Evolutionary conservation across 169 alveolate genomes (phyloP), one percentile per base, ranked within the genome.

Genomic region (Cryptosporidium meleagridis): DNA sequence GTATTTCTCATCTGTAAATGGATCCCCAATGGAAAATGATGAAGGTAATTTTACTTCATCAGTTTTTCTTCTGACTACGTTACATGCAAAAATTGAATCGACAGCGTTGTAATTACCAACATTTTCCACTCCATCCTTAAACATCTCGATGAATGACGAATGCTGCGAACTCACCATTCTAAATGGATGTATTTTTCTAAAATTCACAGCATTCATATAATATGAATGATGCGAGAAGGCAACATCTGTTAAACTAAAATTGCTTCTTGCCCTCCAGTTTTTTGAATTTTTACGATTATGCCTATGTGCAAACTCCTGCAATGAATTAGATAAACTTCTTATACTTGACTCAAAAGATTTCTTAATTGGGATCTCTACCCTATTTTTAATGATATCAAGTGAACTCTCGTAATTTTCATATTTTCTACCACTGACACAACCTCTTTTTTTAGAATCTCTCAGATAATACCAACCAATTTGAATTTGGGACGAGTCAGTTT

Each of bases 1-100:
- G 29, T 44, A 80, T n/a, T 80, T 41, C 0, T 65, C 48, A 9
- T 92, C 92, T 9, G 71, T 80, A 85, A 92, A 94, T 8, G 97
- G 92, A 70, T 94, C 97, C 2, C 97, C 97, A 94, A 94, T 91
- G 29, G 94, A 91, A 91, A 93, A 93, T 12, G 89, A 85, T 21
- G 67, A 85, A 21, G 96, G 95, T 7, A 94, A 80, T 10, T 91
- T 80, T 29, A 65, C 12, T 23, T 65, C 75, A 44, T 41, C 4
- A 29, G 62, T 80, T 65, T 41, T 29, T 7, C 33, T 35, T 7
- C 75, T 55, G 44, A 14, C 21, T 29, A 80, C 48, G 16, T 59
- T 45, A 14, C 89, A 80, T 61, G 89, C 89, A 80, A 80, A 80
- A 29, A 80, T 80, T 16, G 69, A 29, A 3, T 73, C 71, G 12